These are phyloP conservation scores for Gastrolobium bilobum DNA, from an alignment of 306 rosid genomes.

Conservation along the genomic window DNA sequence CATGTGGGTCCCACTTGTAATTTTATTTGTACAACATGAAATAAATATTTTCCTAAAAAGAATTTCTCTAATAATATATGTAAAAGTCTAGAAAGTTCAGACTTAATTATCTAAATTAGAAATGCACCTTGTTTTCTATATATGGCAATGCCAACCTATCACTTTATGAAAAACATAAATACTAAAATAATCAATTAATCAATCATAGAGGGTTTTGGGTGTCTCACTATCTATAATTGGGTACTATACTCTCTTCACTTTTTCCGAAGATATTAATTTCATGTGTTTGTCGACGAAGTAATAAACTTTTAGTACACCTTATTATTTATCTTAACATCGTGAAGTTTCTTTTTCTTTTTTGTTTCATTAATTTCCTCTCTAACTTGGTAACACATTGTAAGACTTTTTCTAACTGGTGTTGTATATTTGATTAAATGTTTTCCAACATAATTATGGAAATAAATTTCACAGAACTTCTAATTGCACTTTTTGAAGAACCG, in stretches of 20 bases:
- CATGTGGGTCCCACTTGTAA: too few species aligned
- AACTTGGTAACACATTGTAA: neutral
- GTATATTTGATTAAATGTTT: neutral
- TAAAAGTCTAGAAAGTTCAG: slow-evolving; percentile 5
- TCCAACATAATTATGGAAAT: too few species aligned
- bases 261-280: neutral
- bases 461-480: too few species aligned
- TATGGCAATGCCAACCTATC: slow-evolving; percentile 24
- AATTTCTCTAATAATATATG: neutral
- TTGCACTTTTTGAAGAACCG: too few species aligned
- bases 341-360: too few species aligned
- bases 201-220: neutral
- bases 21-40: too few species aligned
- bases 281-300: too few species aligned
- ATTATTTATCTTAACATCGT: too few species aligned
- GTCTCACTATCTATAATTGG: neutral
- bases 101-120: neutral
- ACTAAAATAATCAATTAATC: neutral
- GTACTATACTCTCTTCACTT: neutral
- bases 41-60: too few species aligned
- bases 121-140: neutral
- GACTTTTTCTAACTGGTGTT: neutral
- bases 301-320: too few species aligned
- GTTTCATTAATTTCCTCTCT: too few species aligned
- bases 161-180: neutral